phyloP scores from a whole-genome alignment of 179 eudicot species.

The Silene noctiflora region DNA sequence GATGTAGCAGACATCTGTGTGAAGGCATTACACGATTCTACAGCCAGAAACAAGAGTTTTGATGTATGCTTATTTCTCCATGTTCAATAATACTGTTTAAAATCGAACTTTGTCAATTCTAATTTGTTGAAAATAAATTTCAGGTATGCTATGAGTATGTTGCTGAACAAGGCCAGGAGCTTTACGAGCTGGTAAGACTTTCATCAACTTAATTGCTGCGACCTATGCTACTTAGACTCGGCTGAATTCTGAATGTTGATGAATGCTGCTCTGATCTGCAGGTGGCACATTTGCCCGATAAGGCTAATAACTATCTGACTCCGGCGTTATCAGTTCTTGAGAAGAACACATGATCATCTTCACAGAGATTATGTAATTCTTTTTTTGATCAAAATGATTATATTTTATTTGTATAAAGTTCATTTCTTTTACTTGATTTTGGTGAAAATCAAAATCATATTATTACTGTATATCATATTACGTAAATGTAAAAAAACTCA shows the following conservation, averaged over 20 bases:
- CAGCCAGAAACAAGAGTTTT: conserved; percentile 95
- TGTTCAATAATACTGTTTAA: neutral
- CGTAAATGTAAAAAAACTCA: conserved; percentile 1
- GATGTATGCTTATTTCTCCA: conserved; percentile 50
- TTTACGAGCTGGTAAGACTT: conserved; percentile 77
- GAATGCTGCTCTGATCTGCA: conserved; percentile 26
- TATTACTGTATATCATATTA: neutral
- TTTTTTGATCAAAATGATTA: neutral
- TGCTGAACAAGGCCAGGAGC: conserved; percentile 89
- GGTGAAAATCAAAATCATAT: neutral
- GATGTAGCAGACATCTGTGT: conserved; percentile 99
- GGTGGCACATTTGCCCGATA: conserved; percentile 99
- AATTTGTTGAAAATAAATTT: conserved; percentile 10
- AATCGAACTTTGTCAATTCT: neutral
- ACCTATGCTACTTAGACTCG: neutral
- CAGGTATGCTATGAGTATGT: conserved; percentile 94
- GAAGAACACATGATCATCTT: conserved; percentile 68
- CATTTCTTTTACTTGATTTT: conserved; percentile 7
- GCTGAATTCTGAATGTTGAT: neutral
- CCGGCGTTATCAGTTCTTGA: conserved; percentile 87
- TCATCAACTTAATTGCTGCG: neutral
- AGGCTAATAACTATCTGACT: conserved; percentile 89
- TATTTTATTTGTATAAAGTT: conserved; percentile 22
- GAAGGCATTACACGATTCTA: conserved; percentile 90
- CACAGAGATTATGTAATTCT: conserved; percentile 10